A percentile compares a stretch with the other conserved stretches of the same genome.
Evolutionary conservation across 192 early-diverging fungal genomes (phyloP).

Genomic region (Phycomyces nitens): DNA sequence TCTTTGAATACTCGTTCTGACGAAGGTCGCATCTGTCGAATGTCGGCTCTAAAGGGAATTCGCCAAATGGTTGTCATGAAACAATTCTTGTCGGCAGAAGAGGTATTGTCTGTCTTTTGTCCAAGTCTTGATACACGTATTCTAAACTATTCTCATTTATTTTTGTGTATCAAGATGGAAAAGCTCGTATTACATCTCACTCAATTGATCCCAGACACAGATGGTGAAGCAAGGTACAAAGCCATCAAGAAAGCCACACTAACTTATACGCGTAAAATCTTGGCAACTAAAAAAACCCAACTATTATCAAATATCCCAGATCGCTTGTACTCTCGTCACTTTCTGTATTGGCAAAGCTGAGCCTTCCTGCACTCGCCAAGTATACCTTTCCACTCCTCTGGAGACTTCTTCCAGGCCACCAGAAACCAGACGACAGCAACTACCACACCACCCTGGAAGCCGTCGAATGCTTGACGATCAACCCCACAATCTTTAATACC

Average conservation of each 20-base stretch:
- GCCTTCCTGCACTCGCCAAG: neutral
- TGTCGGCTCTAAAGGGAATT: constrained; percentile 62
- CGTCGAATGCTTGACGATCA: neutral
- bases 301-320: no score
- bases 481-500: constrained; percentile 7
- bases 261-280: no score
- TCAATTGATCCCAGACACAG: neutral
- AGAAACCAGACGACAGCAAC: neutral
- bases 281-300: no score
- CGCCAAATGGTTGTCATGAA: constrained; percentile 61
- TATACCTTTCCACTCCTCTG: constrained; percentile 13
- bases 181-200: constrained; percentile 1
- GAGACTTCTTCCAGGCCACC: neutral
- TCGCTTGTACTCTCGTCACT: constrained; percentile 9
- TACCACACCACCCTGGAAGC: neutral
- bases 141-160: neutral
- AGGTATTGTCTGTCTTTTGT: no score
- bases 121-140: neutral
- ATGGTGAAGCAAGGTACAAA: neutral
- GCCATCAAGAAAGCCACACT: neutral
- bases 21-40: constrained; percentile 43
- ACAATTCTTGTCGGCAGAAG: constrained; percentile 54
- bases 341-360: constrained; percentile 5
- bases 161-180: constrained; percentile 3
- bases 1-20: constrained; percentile 63